Conservation (phyloP, 345 rosid genomes). For the Eucalyptus pauciflora region DNA sequence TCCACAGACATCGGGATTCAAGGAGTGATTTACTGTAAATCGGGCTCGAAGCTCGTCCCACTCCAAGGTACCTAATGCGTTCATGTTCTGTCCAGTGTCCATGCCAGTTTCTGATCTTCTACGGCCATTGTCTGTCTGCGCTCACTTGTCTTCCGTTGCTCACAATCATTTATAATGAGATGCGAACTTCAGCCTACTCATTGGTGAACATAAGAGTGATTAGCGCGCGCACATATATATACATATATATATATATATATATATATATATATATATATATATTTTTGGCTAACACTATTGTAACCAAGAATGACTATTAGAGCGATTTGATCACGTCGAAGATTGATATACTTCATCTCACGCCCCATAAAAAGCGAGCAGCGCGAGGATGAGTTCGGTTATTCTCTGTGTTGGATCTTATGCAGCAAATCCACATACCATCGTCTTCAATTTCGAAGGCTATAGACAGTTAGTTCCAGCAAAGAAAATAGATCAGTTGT, state of each 20-base stretch:
- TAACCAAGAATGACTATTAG: background rate
- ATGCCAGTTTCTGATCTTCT: background rate
- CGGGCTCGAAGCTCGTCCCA: conserved; percentile 22
- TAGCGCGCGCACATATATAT: rapidly evolving
- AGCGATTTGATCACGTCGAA: background rate
- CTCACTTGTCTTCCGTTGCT: background rate
- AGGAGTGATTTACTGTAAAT: conserved; percentile 52
- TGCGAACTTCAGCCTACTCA: background rate
- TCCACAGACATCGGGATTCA: conserved; percentile 38
- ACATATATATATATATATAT: too few species aligned
- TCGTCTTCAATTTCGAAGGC: background rate
- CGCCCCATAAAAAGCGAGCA: background rate
- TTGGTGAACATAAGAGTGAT: background rate
- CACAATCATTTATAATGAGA: background rate
- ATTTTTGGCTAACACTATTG: background rate
- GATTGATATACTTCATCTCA: background rate
- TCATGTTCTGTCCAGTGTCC: background rate
- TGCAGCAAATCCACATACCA: background rate
- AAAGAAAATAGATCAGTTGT: background rate
- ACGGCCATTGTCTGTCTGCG: background rate
- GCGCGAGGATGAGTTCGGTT: background rate
- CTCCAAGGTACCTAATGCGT: conserved; percentile 25
- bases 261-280: too few species aligned
- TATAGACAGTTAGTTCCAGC: background rate
- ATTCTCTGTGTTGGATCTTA: background rate